A percentile compares a stretch with the other conserved stretches of the same genome.
Evolutionary conservation across 257 asterid genomes (phyloP).

Genomic region (Rhazya stricta): DNA sequence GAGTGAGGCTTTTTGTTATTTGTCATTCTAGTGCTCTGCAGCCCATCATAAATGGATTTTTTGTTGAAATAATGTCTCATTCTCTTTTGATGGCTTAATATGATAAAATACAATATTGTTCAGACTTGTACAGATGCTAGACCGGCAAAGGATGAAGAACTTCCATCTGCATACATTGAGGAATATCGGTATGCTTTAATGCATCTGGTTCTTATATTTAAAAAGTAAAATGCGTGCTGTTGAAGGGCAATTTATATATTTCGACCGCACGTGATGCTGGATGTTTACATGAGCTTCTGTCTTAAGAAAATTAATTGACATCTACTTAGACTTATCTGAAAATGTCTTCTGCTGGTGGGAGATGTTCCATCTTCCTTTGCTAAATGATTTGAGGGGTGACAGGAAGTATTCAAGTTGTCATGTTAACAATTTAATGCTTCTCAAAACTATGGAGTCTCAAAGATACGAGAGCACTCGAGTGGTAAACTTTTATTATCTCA

Average conservation of each 20-base stretch:
- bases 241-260: no score
- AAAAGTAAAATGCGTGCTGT: not conserved
- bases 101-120: slow-evolving; percentile 23
- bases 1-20: not conserved
- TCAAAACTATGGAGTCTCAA: not conserved
- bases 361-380: not conserved
- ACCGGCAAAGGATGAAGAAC: slow-evolving; percentile 90
- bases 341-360: not conserved
- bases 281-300: not conserved
- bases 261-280: not conserved
- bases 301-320: not conserved
- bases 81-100: slow-evolving; percentile 1
- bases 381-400: not conserved
- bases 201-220: not conserved
- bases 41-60: not conserved
- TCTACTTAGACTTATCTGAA: not conserved
- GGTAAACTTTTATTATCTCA: not conserved
- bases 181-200: slow-evolving; percentile 60
- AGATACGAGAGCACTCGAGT: not conserved
- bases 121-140: slow-evolving; percentile 67
- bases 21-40: not conserved
- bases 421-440: not conserved
- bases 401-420: not conserved
- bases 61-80: not conserved
- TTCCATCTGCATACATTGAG: slow-evolving; percentile 79